Evolutionary conservation across 2,329 filamentous ascomycete genomes (phyloP), one percentile per base, ranked within the genome.

Genomic region (Fusarium vanettenii): DNA sequence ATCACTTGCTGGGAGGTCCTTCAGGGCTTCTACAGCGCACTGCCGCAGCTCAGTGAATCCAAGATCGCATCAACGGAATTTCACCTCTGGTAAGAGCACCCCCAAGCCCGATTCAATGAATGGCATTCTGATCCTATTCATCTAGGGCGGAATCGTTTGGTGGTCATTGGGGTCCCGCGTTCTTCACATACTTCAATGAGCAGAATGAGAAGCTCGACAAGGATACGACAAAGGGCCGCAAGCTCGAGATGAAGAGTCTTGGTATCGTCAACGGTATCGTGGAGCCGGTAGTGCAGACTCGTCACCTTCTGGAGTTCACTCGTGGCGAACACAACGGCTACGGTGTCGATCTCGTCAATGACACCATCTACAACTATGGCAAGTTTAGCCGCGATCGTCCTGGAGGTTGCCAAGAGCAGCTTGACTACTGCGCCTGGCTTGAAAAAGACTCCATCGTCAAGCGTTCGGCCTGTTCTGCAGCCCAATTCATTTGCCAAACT

Each of bases 251-350:
- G 66, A 59, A 69, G 37, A 66, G 62, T 16, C 66, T 72, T 7
- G 69, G 69, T 7, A 72, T 72, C 20, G 63, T 69, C 33, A 72
- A 72, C 27, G 69, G 69, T 3, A 72, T 72, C 11, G 64, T 72
- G 3, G 69, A 72, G 31, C 61, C 64, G 0, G 22, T 29, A 2
- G 67, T 72, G 6, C 69, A 72, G 27, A 66, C 63, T 6, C 52
- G 57, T 1, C 64, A 72, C 27, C 60, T 64, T 3, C 66, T 66
- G 1, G 69, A 72, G 33, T 72, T 69, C 25, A 66, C 69, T 6
- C 55, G 55, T 8, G 60, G 6, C 6, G 48, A 69, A 5, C 48
- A 72, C 14, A 69, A 72, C 20, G 63, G 64, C 27, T 70, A 70
- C 6, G 68, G 67, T 6, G 52, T 72, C 2, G 60, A 70, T 18